Percentiles rank a stretch among this genome's conserved stretches.
These are phyloP conservation scores for Schizosaccharomyces osmophilus DNA, from an alignment of 805 yeast species.

Conservation along the genomic window DNA sequence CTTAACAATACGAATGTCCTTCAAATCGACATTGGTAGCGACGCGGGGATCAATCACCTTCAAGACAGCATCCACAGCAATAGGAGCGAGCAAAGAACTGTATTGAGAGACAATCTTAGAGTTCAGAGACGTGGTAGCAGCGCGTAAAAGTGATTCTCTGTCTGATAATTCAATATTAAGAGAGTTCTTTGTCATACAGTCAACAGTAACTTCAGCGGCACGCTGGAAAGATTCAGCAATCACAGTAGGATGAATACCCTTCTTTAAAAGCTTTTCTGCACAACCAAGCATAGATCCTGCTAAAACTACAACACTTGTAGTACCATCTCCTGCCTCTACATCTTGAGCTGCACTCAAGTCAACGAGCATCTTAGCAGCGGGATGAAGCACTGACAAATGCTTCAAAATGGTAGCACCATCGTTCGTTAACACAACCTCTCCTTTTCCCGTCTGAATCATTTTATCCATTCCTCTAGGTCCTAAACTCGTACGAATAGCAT, in stretches of 20 bases:
- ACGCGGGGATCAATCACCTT: conserved; percentile 39
- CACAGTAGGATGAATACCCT: conserved; percentile 82
- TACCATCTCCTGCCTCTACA: conserved; percentile 98
- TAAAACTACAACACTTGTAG: conserved; percentile 86
- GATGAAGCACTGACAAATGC: conserved; percentile 96
- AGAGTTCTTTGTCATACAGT: conserved; percentile 64
- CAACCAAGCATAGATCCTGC: conserved; percentile 90
- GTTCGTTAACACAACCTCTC: conserved; percentile 82
- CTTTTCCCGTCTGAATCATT: conserved; percentile 84
- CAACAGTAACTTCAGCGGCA: conserved; percentile 64
- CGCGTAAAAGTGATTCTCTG: conserved; percentile 61
- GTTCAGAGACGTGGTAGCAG: conserved; percentile 81
- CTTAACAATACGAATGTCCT: conserved; percentile 70
- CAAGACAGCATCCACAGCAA: conserved; percentile 81
- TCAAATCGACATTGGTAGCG: conserved; percentile 52
- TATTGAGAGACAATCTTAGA: conserved; percentile 91
- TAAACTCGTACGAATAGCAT: conserved; percentile 78
- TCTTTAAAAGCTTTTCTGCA: conserved; percentile 67
- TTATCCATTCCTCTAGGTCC: conserved; percentile 99
- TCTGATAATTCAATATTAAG: conserved; percentile 56
- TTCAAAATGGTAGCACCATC: conserved; percentile 93
- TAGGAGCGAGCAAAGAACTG: conserved; percentile 63
- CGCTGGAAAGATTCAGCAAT: conserved; percentile 82
- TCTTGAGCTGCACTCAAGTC: conserved; percentile 96
- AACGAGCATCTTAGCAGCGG: conserved; percentile 95